Percentiles rank a stretch among this genome's conserved stretches.
These are phyloP conservation scores for Gynochthodes officinalis DNA, from an alignment of 257 asterid species.

Conservation along the genomic window DNA sequence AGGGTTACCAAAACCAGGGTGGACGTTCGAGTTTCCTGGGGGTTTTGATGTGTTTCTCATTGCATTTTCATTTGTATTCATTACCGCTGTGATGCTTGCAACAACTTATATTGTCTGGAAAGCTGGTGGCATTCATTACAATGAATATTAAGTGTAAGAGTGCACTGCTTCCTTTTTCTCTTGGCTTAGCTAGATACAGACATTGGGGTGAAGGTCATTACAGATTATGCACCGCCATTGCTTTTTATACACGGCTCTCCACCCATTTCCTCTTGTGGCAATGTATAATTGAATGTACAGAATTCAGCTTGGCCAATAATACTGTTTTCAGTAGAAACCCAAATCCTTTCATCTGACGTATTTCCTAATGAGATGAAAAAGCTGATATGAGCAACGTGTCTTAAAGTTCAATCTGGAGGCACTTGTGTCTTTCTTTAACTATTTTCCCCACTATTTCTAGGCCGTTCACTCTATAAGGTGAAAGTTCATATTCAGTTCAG, in stretches of 20 bases:
- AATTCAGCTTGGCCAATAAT: neutral
- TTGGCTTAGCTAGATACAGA: neutral
- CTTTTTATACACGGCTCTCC: constrained; percentile 5
- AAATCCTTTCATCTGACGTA: neutral
- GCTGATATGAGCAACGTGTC: neutral
- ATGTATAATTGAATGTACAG: constrained; percentile 6
- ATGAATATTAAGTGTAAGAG: constrained; percentile 40
- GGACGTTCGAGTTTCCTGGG: constrained; percentile 60
- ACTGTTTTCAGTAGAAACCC: neutral
- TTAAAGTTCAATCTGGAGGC: too few relatives aligned
- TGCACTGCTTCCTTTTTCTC: neutral
- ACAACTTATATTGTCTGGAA: constrained; percentile 90
- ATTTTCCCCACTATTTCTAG: too few relatives aligned
- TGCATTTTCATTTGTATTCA: constrained; percentile 60
- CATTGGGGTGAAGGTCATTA: constrained; percentile 1
- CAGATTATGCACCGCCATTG: constrained; percentile 7
- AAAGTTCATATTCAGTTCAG: too few relatives aligned
- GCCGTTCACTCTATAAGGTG: too few relatives aligned
- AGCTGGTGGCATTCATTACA: constrained; percentile 91
- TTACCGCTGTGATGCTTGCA: constrained; percentile 81
- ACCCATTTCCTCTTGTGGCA: neutral
- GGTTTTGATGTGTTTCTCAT: constrained; percentile 65
- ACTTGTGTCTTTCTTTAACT: too few relatives aligned
- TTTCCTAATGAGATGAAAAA: neutral
- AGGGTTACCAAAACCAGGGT: constrained; percentile 72